Percentiles rank a stretch among this genome's conserved stretches.
Conservation (phyloP, 768 basidiomycete species). For the Auricularia sp. region DNA sequence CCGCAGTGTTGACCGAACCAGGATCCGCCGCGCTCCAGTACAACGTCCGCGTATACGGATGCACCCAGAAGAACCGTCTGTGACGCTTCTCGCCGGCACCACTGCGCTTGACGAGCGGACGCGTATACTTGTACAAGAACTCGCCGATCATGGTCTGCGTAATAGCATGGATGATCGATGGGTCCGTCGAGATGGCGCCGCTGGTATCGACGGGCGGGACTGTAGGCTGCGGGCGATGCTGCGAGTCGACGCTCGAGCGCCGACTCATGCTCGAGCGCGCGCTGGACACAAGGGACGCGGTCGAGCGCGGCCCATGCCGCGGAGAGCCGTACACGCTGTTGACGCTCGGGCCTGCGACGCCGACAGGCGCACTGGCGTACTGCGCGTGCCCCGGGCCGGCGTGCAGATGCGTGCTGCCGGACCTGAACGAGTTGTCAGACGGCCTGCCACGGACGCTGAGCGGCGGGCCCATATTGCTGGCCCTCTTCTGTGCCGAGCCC, state of each 20-base stretch:
- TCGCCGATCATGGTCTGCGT: slow-evolving; percentile 99
- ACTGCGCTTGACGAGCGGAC: slow-evolving; percentile 79
- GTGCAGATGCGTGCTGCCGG: neutral
- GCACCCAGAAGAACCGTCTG: slow-evolving; percentile 98
- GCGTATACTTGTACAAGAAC: slow-evolving; percentile 95
- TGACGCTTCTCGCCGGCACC: slow-evolving; percentile 75
- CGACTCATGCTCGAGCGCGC: slow-evolving; percentile 33
- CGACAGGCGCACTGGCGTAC: neutral
- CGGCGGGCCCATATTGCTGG: neutral
- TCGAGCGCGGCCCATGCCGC: slow-evolving; percentile 48
- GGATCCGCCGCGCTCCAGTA: slow-evolving; percentile 97
- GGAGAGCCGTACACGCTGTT: slow-evolving; percentile 13
- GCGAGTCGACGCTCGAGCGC: neutral
- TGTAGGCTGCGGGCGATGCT: slow-evolving; percentile 8
- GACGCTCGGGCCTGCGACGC: neutral
- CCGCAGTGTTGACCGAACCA: slow-evolving; percentile 74
- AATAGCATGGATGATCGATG: slow-evolving; percentile 85
- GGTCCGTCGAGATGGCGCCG: slow-evolving; percentile 60
- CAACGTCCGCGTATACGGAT: slow-evolving; percentile 94
- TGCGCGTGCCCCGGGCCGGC: neutral
- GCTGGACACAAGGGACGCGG: slow-evolving; percentile 60
- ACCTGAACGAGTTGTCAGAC: neutral
- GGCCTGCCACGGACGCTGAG: neutral
- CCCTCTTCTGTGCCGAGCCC: neutral
- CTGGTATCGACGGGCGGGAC: slow-evolving; percentile 12